phyloP scores from a whole-genome alignment of 2,329 filamentous ascomycete species.

The Fonsecaea pugnacius region DNA sequence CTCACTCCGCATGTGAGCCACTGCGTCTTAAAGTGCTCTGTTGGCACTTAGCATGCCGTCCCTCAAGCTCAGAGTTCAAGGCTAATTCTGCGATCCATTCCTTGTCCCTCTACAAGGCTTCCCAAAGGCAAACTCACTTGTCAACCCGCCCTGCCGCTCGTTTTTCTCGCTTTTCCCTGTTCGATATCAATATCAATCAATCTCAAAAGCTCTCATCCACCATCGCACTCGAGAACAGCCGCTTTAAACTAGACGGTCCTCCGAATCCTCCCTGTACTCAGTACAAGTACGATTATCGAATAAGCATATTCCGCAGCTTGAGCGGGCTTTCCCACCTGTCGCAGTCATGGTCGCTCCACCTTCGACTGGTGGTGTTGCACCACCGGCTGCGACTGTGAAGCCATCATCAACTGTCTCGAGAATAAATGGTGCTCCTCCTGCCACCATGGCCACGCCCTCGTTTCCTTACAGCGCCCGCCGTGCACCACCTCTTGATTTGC shows the following conservation, averaged over 20 bases:
- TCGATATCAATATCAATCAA: slow-evolving; percentile 10
- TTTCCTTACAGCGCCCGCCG: slow-evolving; percentile 68
- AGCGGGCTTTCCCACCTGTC: slow-evolving; percentile 14
- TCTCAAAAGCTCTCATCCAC: slow-evolving; percentile 1
- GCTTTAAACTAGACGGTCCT: not conserved
- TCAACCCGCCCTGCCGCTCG: slow-evolving; percentile 20
- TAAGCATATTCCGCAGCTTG: slow-evolving; percentile 10
- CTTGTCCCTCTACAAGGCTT: slow-evolving; percentile 25
- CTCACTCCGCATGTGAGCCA: slow-evolving; percentile 30
- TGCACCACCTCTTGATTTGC: slow-evolving; percentile 75
- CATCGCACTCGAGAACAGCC: not conserved
- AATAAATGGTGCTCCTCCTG: slow-evolving; percentile 49
- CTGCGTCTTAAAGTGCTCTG: slow-evolving; percentile 22
- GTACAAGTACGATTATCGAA: slow-evolving; percentile 1
- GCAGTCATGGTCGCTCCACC: slow-evolving; percentile 53
- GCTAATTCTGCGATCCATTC: slow-evolving; percentile 19
- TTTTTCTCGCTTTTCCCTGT: slow-evolving; percentile 28
- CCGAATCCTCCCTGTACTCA: not conserved
- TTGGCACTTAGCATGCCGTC: slow-evolving; percentile 29
- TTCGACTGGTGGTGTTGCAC: slow-evolving; percentile 44
- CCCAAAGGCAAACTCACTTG: slow-evolving; percentile 18
- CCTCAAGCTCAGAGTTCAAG: slow-evolving; percentile 12
- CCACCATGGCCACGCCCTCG: slow-evolving; percentile 51
- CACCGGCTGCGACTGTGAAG: slow-evolving; percentile 31
- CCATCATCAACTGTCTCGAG: slow-evolving; percentile 40